Evolutionary conservation across 2,329 filamentous ascomycete genomes (phyloP), one percentile per base, ranked within the genome.

Genomic region (Cladophialophora immunda): DNA sequence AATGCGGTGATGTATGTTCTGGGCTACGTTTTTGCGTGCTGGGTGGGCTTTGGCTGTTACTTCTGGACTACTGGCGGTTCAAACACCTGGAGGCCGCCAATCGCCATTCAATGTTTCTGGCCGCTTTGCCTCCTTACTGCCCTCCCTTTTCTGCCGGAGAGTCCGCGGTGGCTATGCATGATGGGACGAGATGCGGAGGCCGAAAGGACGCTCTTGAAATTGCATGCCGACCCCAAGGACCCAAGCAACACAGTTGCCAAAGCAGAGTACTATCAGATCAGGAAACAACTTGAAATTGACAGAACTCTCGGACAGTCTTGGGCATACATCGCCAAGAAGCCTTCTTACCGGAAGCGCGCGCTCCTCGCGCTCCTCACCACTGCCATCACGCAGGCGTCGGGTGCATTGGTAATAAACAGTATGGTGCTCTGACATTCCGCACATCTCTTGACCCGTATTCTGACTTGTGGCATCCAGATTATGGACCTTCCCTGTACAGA

Each of bases 371-470:
- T 67, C 4, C 63, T 55, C 17, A 65, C 54, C 13, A 68, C 63
- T 8, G 59, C 30, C 13, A 64, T 66, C 52, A 68, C 64, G 25
- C 68, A 68, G 22, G 80, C 45, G 76, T 81, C 4, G 11, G 65
- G 65, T 13, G 57, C 61, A 9, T 41, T 82, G 53, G 78, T 83
- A 4, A 82, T 83, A 58, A 79, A 81, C 60, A 81, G n/a, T n/a
- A n/a, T n/a, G n/a, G n/a, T n/a, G n/a, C n/a, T n/a, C n/a, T n/a
- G n/a, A n/a, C n/a, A n/a, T n/a, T n/a, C n/a, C n/a, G n/a, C n/a
- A n/a, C n/a, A n/a, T n/a, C n/a, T n/a, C n/a, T n/a, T n/a, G n/a
- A n/a, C n/a, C n/a, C n/a, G n/a, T n/a, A n/a, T n/a, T n/a, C n/a
- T n/a, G n/a, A n/a, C n/a, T n/a, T n/a, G n/a, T n/a, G n/a, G n/a